phyloP scores from a whole-genome alignment of 1,284 basidiomycete genomes.

The Megacollybia platyphylla region DNA sequence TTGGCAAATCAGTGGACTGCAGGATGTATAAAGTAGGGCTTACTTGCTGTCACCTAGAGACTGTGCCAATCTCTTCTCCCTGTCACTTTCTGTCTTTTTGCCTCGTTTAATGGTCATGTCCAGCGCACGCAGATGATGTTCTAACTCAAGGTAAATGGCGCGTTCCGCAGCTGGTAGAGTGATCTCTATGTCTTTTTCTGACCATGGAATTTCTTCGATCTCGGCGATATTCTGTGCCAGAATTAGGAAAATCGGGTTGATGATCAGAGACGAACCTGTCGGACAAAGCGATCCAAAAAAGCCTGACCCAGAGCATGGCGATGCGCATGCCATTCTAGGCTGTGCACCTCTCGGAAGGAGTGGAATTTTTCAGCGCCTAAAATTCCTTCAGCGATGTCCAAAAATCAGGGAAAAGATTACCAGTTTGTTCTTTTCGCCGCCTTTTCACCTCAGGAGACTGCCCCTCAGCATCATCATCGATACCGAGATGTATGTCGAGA shows the following conservation, averaged over 20 bases:
- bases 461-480: conserved; percentile 83
- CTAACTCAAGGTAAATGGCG: conserved; percentile 92
- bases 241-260: conserved; percentile 1
- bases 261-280: conserved; percentile 43
- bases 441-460: conserved; percentile 66
- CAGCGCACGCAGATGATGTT: conserved; percentile 82
- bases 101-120: conserved; percentile 81
- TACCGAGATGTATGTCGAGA: conserved; percentile 76
- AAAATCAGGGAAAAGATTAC: conserved; percentile 21
- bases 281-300: conserved; percentile 77
- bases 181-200: conserved; percentile 55
- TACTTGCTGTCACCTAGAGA: conserved; percentile 84
- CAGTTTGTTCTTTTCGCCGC: conserved; percentile 73
- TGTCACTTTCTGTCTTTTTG: conserved; percentile 82
- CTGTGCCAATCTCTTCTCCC: conserved; percentile 78
- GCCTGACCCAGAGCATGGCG: conserved; percentile 74
- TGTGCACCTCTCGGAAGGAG: conserved; percentile 91
- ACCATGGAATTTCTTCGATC: conserved; percentile 88
- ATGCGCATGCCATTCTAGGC: conserved; percentile 83
- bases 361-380: conserved; percentile 89
- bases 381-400: conserved; percentile 2
- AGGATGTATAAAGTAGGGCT: conserved; percentile 14
- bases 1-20: not conserved
- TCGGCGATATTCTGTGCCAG: conserved; percentile 77
- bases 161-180: conserved; percentile 85